Base-by-base conservation (phyloP, 1,139 yeast genomes). In the Blastobotrys niveus region DNA sequence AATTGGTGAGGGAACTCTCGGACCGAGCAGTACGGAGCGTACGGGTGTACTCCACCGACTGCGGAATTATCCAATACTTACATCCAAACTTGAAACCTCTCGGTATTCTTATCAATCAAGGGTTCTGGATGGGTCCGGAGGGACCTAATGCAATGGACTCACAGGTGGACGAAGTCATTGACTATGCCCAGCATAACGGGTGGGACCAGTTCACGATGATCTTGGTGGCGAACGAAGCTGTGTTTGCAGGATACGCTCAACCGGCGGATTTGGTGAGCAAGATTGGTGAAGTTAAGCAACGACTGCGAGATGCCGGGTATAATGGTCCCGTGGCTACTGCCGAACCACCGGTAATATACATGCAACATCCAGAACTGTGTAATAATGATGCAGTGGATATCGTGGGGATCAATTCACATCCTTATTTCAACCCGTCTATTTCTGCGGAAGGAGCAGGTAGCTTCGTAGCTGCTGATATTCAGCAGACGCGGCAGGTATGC, bases 161-260 rank as follows among this genome's bases (percentile, higher is more conserved):
- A 43, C 72, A 77, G 42, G 79, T 86, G 32, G 49, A 62, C 21
- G 77, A 69, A 26, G 59, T 88, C 40, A 74, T 86, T 46, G 41
- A 55, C 26, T 75, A 73, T 54, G 71, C 66, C 26, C 42, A 55
- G 15, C 43, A 51, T 24, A 73, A 75, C 60, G 74, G 74, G 20
- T 88, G 93, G 91, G 79, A 70, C 48, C 67, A 82, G 9, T 80
- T 87, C 64, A 82, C 80, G 48, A 79, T 70, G 60, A 72, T 88
- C 55, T 82, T 94, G 20, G 72, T 88, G 49, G 96, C 95, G 49
- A 88, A 88, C 60, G 96, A 88, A 67, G 96, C 94, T 24, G 69
- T 88, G 48, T 74, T 74, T 56, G 72, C 79, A 35, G 79, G 79
- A 9, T 83, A 65, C 64, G 70, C 76, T 55, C 60, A 82, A 6